These are phyloP conservation scores for Biancaea sappan DNA, from an alignment of 306 rosid species.

Conservation along the genomic window DNA sequence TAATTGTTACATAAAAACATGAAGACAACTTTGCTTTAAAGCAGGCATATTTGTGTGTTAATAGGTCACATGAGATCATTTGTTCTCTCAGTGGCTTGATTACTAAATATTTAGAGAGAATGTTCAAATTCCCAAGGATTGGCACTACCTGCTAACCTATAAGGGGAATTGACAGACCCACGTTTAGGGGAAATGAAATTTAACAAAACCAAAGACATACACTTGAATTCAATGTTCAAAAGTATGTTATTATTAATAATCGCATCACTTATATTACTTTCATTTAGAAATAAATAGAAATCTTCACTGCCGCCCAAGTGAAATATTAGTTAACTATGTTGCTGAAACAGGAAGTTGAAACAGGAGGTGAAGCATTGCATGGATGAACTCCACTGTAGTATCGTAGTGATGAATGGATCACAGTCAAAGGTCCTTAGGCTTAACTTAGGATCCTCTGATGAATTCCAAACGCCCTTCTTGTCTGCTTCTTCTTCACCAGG, in stretches of 20 bases:
- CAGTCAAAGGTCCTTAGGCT: conserved; percentile 85
- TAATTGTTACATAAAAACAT: too few species aligned
- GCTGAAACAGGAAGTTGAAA: conserved; percentile 78
- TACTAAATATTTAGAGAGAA: too few species aligned
- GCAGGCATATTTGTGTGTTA: too few species aligned
- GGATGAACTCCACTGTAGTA: conserved; percentile 86
- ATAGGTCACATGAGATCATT: too few species aligned
- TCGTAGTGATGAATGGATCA: conserved; percentile 80
- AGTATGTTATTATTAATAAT: conserved; percentile 26
- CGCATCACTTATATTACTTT: neutral
- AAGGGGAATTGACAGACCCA: neutral
- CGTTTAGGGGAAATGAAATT: neutral
- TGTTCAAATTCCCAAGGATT: too few species aligned
- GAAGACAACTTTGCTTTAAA: too few species aligned
- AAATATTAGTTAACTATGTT: conserved; percentile 15
- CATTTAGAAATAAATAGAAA: conserved; percentile 21
- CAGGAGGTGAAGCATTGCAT: conserved; percentile 86
- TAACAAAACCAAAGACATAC: neutral
- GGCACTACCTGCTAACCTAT: neutral
- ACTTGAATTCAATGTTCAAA: neutral
- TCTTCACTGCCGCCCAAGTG: conserved; percentile 1
- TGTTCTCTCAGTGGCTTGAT: too few species aligned
- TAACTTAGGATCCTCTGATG: conserved; percentile 70
- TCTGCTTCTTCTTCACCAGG: conserved; percentile 78
- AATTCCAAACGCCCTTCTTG: conserved; percentile 75